A percentile compares a stretch with the other conserved stretches of the same genome.
Evolutionary conservation across 495 filamentous ascomycete genomes (phyloP).

Genomic region (Amniculicola lignicola): DNA sequence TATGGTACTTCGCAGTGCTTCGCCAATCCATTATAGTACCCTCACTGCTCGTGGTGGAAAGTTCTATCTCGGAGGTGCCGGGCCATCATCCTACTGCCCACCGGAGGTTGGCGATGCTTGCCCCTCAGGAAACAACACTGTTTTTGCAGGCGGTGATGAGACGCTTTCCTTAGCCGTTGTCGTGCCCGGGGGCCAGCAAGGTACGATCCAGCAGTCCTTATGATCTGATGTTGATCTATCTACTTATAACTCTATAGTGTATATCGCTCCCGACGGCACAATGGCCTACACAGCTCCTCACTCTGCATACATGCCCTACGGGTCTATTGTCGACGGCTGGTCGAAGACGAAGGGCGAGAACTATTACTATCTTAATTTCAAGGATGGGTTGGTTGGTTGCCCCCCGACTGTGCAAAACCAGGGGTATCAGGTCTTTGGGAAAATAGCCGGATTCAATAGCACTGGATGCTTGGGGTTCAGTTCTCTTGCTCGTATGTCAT

Average conservation of each 20-base stretch:
- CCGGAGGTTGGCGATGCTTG: slow-evolving; percentile 8
- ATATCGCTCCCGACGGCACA: slow-evolving; percentile 54
- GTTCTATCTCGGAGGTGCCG: slow-evolving; percentile 25
- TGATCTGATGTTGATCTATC: too few relatives aligned
- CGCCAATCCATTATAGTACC: slow-evolving; percentile 15
- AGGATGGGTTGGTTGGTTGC: slow-evolving; percentile 30
- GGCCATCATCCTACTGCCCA: slow-evolving; percentile 22
- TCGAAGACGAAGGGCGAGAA: slow-evolving; percentile 17
- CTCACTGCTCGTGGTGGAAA: slow-evolving; percentile 22
- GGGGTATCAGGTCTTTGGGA: slow-evolving; percentile 31
- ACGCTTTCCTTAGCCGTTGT: slow-evolving; percentile 46
- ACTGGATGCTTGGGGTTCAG: slow-evolving; percentile 29
- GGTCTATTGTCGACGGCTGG: slow-evolving; percentile 43
- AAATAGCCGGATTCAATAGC: slow-evolving; percentile 4
- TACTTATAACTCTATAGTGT: slow-evolving; percentile 44
- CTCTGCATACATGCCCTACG: slow-evolving; percentile 54
- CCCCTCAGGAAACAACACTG: slow-evolving; percentile 44
- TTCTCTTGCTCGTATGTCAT: slow-evolving; percentile 21
- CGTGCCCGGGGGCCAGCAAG: slow-evolving; percentile 63
- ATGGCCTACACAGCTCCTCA: slow-evolving; percentile 61
- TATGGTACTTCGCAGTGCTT: slow-evolving; percentile 23
- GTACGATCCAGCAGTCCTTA: slow-evolving; percentile 7
- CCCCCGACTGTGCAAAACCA: slow-evolving; percentile 11
- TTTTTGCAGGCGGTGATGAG: slow-evolving; percentile 43
- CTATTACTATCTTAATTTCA: slow-evolving; percentile 20